phyloP scores from a whole-genome alignment of 2,329 filamentous ascomycete species.

The Endoconidiophora laricicola region DNA sequence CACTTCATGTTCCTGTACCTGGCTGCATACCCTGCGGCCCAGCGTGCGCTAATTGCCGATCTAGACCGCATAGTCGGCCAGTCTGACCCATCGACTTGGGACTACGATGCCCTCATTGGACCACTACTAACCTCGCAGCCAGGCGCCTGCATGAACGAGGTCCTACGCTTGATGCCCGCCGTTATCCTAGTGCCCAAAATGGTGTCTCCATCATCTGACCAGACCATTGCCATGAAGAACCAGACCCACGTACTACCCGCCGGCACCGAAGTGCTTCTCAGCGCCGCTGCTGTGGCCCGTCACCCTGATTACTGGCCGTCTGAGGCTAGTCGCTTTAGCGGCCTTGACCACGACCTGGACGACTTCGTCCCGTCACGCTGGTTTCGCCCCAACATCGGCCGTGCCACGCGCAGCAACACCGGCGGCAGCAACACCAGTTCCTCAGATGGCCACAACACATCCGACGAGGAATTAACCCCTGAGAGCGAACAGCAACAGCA shows the following conservation, averaged over 20 bases:
- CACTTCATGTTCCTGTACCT: constrained; percentile 56
- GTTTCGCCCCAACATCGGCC: constrained; percentile 28
- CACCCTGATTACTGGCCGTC: constrained; percentile 59
- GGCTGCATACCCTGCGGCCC: constrained; percentile 45
- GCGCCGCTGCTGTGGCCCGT: constrained; percentile 39
- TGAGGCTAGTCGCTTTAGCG: constrained; percentile 27
- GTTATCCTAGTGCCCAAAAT: constrained; percentile 58
- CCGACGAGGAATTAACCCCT: constrained; percentile 30
- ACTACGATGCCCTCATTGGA: constrained; percentile 51
- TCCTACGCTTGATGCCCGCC: constrained; percentile 54
- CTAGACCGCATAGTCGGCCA: constrained; percentile 44
- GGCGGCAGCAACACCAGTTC: constrained; percentile 12
- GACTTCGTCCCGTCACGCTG: constrained; percentile 60
- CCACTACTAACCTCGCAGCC: constrained; percentile 51
- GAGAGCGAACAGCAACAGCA: constrained; percentile 32
- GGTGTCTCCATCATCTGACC: constrained; percentile 29
- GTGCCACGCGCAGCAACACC: constrained; percentile 14
- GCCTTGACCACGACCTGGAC: constrained; percentile 37
- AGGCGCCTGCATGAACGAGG: constrained; percentile 64
- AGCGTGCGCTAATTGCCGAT: constrained; percentile 51
- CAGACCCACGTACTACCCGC: constrained; percentile 40
- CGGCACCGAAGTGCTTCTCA: constrained; percentile 37
- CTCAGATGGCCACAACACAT: constrained; percentile 17
- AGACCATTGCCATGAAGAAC: constrained; percentile 43
- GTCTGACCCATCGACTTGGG: constrained; percentile 44